Conservation (phyloP, 2,329 filamentous ascomycete genomes). For the Penicillium sp. region DNA sequence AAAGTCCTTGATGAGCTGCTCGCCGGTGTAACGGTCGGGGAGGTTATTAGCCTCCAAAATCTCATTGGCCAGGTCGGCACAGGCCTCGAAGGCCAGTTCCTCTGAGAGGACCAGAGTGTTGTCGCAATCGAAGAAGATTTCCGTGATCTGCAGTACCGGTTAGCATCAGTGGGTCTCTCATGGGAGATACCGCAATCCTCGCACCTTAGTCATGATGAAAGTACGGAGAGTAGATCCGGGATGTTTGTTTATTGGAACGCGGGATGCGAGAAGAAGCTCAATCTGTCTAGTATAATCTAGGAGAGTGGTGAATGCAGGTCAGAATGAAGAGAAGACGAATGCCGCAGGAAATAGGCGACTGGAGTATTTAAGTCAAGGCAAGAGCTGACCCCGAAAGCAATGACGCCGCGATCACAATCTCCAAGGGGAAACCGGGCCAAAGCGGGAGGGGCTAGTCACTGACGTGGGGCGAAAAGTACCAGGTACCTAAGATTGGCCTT, state of each 20-base stretch:
- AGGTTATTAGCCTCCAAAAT: constrained; percentile 68
- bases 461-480: constrained; percentile 2
- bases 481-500: neutral
- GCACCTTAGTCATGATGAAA: constrained; percentile 37
- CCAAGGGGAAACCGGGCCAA: constrained; percentile 12
- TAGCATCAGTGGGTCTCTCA: constrained; percentile 11
- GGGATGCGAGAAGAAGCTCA: neutral
- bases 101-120: constrained; percentile 94
- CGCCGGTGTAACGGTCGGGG: constrained; percentile 69
- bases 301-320: neutral
- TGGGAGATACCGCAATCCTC: constrained; percentile 7
- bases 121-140: constrained; percentile 71
- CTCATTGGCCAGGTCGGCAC: constrained; percentile 82
- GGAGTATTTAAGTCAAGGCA: constrained; percentile 8
- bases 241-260: constrained; percentile 1
- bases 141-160: constrained; percentile 55
- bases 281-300: neutral
- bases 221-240: constrained; percentile 5
- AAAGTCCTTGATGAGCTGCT: constrained; percentile 77
- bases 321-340: neutral
- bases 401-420: constrained; percentile 18
- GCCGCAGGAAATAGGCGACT: constrained; percentile 9
- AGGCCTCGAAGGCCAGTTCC: constrained; percentile 86
- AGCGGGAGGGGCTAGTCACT: constrained; percentile 10
- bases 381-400: constrained; percentile 8